Evolutionary conservation across 208 protist species (phyloP), one percentile per base, ranked within the genome.

Genomic region (Crithidia brevicula): DNA sequence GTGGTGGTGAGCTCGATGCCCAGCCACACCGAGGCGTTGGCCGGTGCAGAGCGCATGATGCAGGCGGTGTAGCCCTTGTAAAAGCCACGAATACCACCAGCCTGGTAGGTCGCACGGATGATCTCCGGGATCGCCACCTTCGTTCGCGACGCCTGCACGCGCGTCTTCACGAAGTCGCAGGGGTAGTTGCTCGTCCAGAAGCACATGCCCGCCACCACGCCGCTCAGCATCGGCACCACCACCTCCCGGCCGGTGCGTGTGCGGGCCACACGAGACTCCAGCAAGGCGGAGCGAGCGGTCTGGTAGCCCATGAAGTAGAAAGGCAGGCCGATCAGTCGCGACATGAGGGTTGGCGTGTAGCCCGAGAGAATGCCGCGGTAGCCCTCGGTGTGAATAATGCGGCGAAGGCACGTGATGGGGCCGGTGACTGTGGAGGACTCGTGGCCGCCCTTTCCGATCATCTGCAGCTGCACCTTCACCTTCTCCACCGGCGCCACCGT

Each of bases 141-240:
- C n/a, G 50, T 50, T 45, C 60, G 54, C 5, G 70, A 79, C 6
- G 83, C 79, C 54, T 93, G 83, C 61, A 90, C 40, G 28, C 86
- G 81, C 3, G 87, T 90, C 53, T 92, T 92, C 36, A 88, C 49
- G 47, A 77, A 89, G 72, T 92, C 86, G 61, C 81, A 88, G 15
- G 86, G 86, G 66, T 89, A 92, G 78, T 81, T 86, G 74, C 76
- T 86, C 40, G 64, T 67, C 83, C 86, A 92, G 79, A 90, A 93
- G 49, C 70, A 72, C 31, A 85, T 45, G 16, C 87, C 83, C 0
- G 83, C 81, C 20, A 77, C 63, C 56, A 77, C 60, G 30, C 87
- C 87, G 57, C 83, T 80, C 15, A 84, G 42, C 71, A 93, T 73
- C 38, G 83, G 83, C 40, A 89, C 56, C 16, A 72, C n/a, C 58